Percentiles rank a stretch among this genome's conserved stretches.
Evolutionary conservation across 73 alveolate species (phyloP).

Genomic region (Paramecium caudatum): DNA sequence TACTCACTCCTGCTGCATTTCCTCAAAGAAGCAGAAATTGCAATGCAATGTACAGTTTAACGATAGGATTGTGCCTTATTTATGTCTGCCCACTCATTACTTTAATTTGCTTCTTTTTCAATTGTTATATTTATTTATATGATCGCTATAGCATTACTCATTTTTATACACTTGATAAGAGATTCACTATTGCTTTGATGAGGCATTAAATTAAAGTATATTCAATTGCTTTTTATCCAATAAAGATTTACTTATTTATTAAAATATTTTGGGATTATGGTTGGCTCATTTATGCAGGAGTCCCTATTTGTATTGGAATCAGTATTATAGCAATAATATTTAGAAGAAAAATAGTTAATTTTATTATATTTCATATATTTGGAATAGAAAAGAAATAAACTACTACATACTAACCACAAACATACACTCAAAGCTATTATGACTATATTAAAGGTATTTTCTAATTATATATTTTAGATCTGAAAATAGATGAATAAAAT

Average conservation of each 20-base stretch:
- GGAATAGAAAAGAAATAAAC: background rate
- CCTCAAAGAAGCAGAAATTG: slow-evolving; percentile 45
- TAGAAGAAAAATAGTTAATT: background rate
- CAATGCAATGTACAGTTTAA: slow-evolving; percentile 5
- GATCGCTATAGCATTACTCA: background rate
- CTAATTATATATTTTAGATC: too few relatives aligned
- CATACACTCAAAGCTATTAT: too few relatives aligned
- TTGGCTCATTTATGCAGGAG: slow-evolving; percentile 22
- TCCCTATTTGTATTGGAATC: background rate
- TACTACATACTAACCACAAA: too few relatives aligned
- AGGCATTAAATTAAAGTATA: slow-evolving; percentile 16
- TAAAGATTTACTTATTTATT: background rate
- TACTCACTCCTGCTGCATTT: background rate
- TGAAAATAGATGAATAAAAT: too few relatives aligned
- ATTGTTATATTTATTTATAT: background rate
- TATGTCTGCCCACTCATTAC: slow-evolving; percentile 16
- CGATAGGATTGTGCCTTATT: slow-evolving; percentile 7
- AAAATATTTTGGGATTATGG: slow-evolving; percentile 24
- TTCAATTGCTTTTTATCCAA: slow-evolving; percentile 30
- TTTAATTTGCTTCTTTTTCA: slow-evolving; percentile 13
- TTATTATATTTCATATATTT: background rate
- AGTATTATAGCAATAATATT: background rate
- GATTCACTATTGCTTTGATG: background rate
- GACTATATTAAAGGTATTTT: too few relatives aligned
- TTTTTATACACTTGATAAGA: background rate